Evolutionary conservation across 441 rosid species (phyloP), one percentile per base, ranked within the genome.

Genomic region (Adansonia madagascariensis): DNA sequence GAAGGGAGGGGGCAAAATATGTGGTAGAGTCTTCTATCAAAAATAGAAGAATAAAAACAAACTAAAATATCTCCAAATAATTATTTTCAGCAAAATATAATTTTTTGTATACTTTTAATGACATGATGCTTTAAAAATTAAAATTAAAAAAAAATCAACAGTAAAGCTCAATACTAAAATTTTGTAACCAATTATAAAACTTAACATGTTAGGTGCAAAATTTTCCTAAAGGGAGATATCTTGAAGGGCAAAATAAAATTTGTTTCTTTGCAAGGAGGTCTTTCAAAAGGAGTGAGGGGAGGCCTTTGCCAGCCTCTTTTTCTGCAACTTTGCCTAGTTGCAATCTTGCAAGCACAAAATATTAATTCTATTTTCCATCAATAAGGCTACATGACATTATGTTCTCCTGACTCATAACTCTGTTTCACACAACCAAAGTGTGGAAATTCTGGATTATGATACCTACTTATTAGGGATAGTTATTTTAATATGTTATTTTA

Each of bases 361-460:
- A 43, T 65, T 41, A 65, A 65, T 65, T 17, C 3, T 43, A 65
- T 43, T 43, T 43, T 27, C 39, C 12, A n/a, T 22, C 11, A 15
- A 8, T 8, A 39, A 64, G 69, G 69, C 69, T 39, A 35, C 46
- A 64, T 35, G 41, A 64, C 69, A 64, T 15, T 39, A 64, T 64
- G 47, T 64, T 64, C 39, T 39, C 69, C 22, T 5, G 4, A 39
- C 4, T 61, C 69, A 64, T 39, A 64, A 64, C 22, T 64, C 17
- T 41, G 10, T 35, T 35, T n/a, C 69, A 64, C n/a, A 64, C 46
- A 41, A 35, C 47, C 47, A 12, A 4, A 4, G 15, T 18, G 12
- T 27, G 17, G 43, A 31, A 59, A 59, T 59, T 59, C 63, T 8
- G n/a, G 57, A 53, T 53, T 53, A 53, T 53, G 57, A 53, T 15